Base-by-base conservation (phyloP, 2,329 filamentous ascomycete genomes). In the Paecilomyces dactylethromorphus region DNA sequence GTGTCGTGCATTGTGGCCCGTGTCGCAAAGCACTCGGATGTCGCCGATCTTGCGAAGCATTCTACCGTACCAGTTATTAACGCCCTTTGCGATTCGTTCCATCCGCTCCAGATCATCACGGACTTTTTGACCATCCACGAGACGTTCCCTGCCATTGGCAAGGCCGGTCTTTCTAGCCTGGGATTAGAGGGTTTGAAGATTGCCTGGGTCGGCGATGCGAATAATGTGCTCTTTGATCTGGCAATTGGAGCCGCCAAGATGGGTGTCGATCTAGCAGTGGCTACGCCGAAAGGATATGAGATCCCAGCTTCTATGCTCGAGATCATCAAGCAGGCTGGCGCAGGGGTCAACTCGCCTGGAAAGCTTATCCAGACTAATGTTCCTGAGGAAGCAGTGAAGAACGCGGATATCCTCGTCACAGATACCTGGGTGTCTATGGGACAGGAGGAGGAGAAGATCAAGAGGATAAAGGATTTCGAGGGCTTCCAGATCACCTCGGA, bases 351-450 rank as follows among this genome's bases (percentile, higher is more conserved):
- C 15, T 81, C 78, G 0, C 81, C 87, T 1, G 90, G 90, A 15
- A 86, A 82, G 65, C 81, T 97, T 33, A 78, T 77, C 4, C 89
- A 96, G 75, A 95, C 91, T 0, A 88, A 82, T 22, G 79, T 89
- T 0, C 94, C 93, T 0, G 90, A 94, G 71, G 90, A 96, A 69
- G 94, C 82, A 1, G 86, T 97, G 70, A 90, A 90, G 78, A 80
- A 87, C 63, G 93, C 94, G 2, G 89, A 99, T 72, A 84, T 97
- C 56, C 80, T 99, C 59, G 92, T 97, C 22, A 99, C 94, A 0
- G 94, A 99, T 70, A 99, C 94, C 0, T 99, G 94, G 94, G 85
- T 99, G 32, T 96, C 91, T 1, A 99, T 99, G 94, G 94, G 94
- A 53, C 93, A 97, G 76, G 94, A 99, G 75, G 85, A 85, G 58